Evolutionary conservation across 2,329 filamentous ascomycete species (phyloP).

Genomic region (Phyllosticta ampelicida): DNA sequence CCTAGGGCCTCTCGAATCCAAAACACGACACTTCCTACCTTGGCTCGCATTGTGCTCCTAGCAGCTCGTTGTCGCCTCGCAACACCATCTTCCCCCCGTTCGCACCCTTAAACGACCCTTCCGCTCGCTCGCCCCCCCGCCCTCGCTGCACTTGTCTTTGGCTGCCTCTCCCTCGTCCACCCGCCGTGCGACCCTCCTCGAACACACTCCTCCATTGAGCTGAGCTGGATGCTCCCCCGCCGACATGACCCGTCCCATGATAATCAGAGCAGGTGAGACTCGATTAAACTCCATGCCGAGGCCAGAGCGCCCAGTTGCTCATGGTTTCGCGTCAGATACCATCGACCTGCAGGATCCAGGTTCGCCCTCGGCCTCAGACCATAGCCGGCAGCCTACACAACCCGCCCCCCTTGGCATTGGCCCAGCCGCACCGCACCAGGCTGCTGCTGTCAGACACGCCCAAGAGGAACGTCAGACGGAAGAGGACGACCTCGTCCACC

Average conservation of each 20-base stretch:
- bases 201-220: neutral
- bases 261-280: constrained; percentile 44
- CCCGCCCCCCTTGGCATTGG: constrained; percentile 42
- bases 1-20: neutral
- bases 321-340: constrained; percentile 53
- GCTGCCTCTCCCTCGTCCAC: neutral
- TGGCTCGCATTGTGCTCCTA: neutral
- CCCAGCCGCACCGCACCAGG: constrained; percentile 68
- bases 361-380: constrained; percentile 75
- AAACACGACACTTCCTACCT: neutral
- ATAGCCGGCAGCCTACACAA: constrained; percentile 47
- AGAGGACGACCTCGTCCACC: constrained; percentile 53
- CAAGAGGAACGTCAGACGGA: constrained; percentile 61
- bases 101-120: neutral
- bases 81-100: neutral
- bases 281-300: neutral
- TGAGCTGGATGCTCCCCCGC: constrained; percentile 5
- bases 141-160: neutral
- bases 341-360: constrained; percentile 85
- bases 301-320: constrained; percentile 13
- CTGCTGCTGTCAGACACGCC: constrained; percentile 70
- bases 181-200: constrained; percentile 6
- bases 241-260: constrained; percentile 44
- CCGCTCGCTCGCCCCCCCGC: neutral
- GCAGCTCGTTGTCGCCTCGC: neutral